Evolutionary conservation across 179 eudicot genomes (phyloP).

Genomic region (Silene coronaria): DNA sequence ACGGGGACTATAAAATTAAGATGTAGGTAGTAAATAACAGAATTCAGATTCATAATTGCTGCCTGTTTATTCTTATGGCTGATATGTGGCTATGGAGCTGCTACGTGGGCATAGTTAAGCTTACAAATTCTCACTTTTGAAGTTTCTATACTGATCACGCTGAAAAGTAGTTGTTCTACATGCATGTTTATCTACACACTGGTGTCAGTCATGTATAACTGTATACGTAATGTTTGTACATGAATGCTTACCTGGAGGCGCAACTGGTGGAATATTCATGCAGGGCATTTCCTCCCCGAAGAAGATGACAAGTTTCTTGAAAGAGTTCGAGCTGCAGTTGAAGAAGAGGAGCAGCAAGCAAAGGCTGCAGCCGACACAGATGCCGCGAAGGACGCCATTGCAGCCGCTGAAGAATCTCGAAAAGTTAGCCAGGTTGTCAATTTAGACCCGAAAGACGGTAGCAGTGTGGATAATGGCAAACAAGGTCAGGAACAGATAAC

Average conservation of each 20-base stretch:
- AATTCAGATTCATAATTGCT: neutral
- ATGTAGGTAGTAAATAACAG: neutral
- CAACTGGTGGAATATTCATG: constrained; percentile 15
- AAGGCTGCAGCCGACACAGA: constrained; percentile 78
- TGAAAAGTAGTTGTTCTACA: neutral
- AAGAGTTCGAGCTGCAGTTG: constrained; percentile 88
- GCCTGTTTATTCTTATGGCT: neutral
- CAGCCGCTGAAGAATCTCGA: constrained; percentile 77
- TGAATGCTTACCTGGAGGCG: neutral
- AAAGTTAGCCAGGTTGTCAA: constrained; percentile 34
- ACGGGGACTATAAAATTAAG: neutral
- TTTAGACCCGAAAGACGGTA: constrained; percentile 33
- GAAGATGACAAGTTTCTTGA: constrained; percentile 96
- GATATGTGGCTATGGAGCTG: constrained; percentile 5
- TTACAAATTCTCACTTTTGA: neutral
- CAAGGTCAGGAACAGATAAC: constrained; percentile 30
- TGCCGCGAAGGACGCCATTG: constrained; percentile 84
- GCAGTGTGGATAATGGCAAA: constrained; percentile 24
- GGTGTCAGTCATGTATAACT: neutral
- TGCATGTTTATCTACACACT: neutral
- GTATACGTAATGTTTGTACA: neutral
- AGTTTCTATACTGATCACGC: neutral
- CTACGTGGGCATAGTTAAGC: neutral
- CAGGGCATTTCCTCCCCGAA: constrained; percentile 97
- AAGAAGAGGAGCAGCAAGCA: constrained; percentile 93